Base-by-base conservation (phyloP, 2,329 filamentous ascomycete genomes). In the Nemania sp. region DNA sequence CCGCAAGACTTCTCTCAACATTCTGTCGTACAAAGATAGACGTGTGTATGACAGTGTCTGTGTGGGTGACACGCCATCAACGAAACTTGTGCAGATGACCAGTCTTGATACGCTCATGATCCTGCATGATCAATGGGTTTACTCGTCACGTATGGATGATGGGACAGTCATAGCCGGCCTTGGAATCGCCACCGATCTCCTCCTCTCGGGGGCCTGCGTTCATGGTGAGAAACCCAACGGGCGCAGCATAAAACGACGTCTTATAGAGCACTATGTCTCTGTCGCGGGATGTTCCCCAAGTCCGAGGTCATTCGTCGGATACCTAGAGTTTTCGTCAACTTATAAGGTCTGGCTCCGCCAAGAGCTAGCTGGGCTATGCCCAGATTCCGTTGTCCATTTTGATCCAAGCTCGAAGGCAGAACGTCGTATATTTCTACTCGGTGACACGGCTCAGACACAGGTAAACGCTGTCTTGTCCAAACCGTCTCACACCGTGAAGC, bases 101-200 rank as follows among this genome's bases (percentile, higher is more conserved):
- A 62, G 51, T 5, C 21, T 62, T 18, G 46, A 43, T 9, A 9
- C 25, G 0, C 34, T 32, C 6, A 7, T 34, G 17, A 35, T 59
- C 6, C 35, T 42, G n/a, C 60, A 62, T 13, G 56, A 56, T 10
- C 56, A 59, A 48, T 59, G 35, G 55, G 4, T 56, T 1, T 62
- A 47, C 15, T 21, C 20, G 3, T 20, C 46, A 34, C 35, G 13
- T 11, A 15, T 40, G 12, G 35, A 35, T 2, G 18, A 35, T n/a
- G 7, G 43, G 10, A 21, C 42, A 17, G 7, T 11, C n/a, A 1
- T 47, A 10, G 18, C 12, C 5, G 11, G 18, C 45, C 60, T 63
- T 21, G 60, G 57, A 1, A 1, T 18, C 7, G 35, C n/a, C 7
- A 15, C 37, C 13, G 53, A 63, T 17, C 13, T 60, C 3, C 32